Base-by-base conservation (phyloP, 768 basidiomycete genomes). In the Phylloporus arenicola region DNA sequence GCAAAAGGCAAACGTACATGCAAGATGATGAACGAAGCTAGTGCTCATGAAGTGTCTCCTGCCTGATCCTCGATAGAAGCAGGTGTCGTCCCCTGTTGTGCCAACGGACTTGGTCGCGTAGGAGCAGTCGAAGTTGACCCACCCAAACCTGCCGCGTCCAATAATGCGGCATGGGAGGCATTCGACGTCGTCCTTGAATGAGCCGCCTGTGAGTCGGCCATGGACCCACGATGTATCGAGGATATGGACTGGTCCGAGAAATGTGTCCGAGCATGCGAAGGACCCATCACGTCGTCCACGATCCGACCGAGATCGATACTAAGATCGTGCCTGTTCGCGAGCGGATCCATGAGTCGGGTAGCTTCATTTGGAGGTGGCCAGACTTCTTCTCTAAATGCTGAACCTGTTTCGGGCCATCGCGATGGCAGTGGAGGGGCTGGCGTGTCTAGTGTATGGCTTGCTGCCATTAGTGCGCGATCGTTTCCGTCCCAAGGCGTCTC, bases 241-340 rank as follows among this genome's bases (percentile, higher is more conserved):
- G 65, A 51, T 8, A 68, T 41, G 9, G 65, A 65, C 20, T 46
- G 52, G 19, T 56, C 51, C 16, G 65, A 61, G 19, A 47, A 68
- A 47, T 65, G 65, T 0, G 1, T 47, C 0, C 45, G 52, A 1
- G 48, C 3, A 0, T 43, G 0, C 0, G 64, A 40, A 4, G 74
- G 71, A 3, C 77, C 77, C 77, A 79, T 79, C 1, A 79, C 71
- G 43, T 77, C 71, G 48, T 76, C 70, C 9, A 78, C 72, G 42
- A 79, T 77, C 9, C 56, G 64, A n/a, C 64, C 47, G 9, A 76
- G 58, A 46, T 73, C 72, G 30, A 76, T 50, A 24, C 73, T 68
- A 22, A 70, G 12, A 2, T 48, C 45, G 11, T 46, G 50, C 29
- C 39, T 20, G 39, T 29, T 27, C 2, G 45, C 22, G 25, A 63